Percentiles rank a stretch among this genome's conserved stretches.
These are phyloP conservation scores for Fistulinella cinereoalba DNA, from an alignment of 1,284 basidiomycete genomes.

Conservation along the genomic window DNA sequence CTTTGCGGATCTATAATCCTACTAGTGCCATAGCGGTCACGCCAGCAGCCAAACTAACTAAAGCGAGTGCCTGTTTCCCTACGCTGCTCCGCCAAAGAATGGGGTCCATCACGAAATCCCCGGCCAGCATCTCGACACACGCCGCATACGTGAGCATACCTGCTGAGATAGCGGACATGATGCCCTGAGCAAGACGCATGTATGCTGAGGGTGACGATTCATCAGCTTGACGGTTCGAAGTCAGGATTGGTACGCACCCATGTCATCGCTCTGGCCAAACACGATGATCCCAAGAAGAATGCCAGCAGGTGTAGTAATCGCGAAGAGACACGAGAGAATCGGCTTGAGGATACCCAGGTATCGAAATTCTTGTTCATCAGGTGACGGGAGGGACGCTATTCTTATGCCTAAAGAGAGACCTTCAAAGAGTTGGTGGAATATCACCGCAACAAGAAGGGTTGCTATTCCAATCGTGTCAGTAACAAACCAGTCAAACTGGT, in stretches of 20 bases:
- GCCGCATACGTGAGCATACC: conserved; percentile 77
- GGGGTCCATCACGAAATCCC: conserved; percentile 70
- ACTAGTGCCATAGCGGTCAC: conserved; percentile 51
- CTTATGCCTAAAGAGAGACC: conserved; percentile 75
- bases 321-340: conserved; percentile 60
- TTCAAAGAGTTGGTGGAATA: conserved; percentile 80
- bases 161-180: conserved; percentile 74
- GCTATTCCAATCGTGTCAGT: conserved; percentile 38
- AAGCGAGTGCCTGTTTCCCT: conserved; percentile 49
- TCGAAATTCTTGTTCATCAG: conserved; percentile 21
- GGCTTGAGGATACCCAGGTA: conserved; percentile 42
- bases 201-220: conserved; percentile 32
- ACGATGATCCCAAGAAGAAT: conserved; percentile 55
- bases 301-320: conserved; percentile 66
- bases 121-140: conserved; percentile 78
- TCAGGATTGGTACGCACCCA: conserved; percentile 21
- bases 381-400: conserved; percentile 60
- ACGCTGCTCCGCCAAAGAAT: conserved; percentile 42
- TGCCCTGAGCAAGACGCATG: conserved; percentile 56
- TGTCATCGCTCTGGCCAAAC: conserved; percentile 39
- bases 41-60: conserved; percentile 54
- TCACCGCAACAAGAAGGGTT: conserved; percentile 67
- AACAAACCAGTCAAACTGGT: not conserved
- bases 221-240: not conserved
- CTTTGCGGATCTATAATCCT: conserved; percentile 12